Evolutionary conservation across 805 yeast genomes (phyloP), one percentile per base, ranked within the genome.

Genomic region (Cyberlindnera maclurae): DNA sequence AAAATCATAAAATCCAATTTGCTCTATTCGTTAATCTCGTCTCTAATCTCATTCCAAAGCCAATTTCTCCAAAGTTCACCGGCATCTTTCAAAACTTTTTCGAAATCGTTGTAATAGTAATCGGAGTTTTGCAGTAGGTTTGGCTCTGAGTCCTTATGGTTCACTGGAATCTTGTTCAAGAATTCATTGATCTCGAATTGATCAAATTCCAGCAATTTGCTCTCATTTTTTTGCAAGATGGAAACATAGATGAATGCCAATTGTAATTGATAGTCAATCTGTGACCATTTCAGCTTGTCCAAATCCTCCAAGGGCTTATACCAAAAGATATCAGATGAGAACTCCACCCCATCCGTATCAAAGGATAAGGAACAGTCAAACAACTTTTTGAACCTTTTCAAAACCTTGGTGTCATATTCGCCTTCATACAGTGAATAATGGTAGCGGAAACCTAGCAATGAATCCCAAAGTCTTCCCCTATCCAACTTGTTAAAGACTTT

Each of bases 61-160:
- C 90, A 84, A 51, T 78, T 81, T 46, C 96, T 68, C 95, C 95
- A 86, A 31, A 83, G 66, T 52, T 86, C 95, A 26, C 95, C 95
- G 3, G 94, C 89, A 56, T 81, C 89, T 39, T 66, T 63, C 31
- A 85, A 69, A 22, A 86, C 70, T 46, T 79, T 81, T 52, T 83
- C 88, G 56, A 86, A 81, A 47, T 82, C 86, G 45, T 71, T 73
- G n/a, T 38, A 38, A 12, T 73, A 74, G 40, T 64, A 64, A 36
- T 58, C 62, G 2, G 49, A 39, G 17, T 45, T 45, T 20, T 38
- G 41, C 9, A 40, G 7, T 26, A 64, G 59, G 12, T 64, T 50
- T 32, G 57, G 62, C 12, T 57, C 38, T 12, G 42, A 22, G 16
- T 37, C 40, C 28, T 33, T 39, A 6, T 28, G 37, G 28, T 30